phyloP scores from a whole-genome alignment of 441 rosid genomes.

The Gossypium gossypioides region DNA sequence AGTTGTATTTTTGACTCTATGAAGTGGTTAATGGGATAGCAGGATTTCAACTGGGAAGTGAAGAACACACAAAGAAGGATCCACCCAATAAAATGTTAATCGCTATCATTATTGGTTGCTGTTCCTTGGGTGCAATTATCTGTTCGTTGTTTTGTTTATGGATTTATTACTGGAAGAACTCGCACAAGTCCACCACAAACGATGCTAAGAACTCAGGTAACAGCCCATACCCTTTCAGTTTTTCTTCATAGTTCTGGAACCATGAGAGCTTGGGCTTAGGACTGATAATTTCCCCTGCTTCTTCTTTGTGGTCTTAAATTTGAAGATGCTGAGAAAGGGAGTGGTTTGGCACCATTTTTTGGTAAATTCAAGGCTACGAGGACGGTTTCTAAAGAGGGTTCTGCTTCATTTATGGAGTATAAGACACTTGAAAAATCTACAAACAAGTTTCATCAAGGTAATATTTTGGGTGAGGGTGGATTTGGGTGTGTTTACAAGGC shows the following conservation, averaged over 20 bases:
- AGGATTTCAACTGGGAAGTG: conserved; percentile 41
- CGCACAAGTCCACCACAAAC: conserved; percentile 29
- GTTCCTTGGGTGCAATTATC: conserved; percentile 38
- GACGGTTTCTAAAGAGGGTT: conserved; percentile 40
- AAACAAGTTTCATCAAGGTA: conserved; percentile 50
- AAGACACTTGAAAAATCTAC: conserved; percentile 54
- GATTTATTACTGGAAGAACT: conserved; percentile 33
- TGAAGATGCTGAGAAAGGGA: conserved; percentile 43
- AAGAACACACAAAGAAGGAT: conserved; percentile 35
- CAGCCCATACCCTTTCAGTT: background rate
- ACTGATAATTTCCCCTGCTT: background rate
- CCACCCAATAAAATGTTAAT: conserved; percentile 38
- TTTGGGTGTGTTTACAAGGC: conserved; percentile 77
- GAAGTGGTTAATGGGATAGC: conserved; percentile 6
- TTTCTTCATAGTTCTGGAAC: background rate
- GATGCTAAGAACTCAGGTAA: conserved; percentile 43
- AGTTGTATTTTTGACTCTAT: background rate
- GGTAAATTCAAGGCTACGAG: conserved; percentile 40
- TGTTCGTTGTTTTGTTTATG: conserved; percentile 39
- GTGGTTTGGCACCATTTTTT: conserved; percentile 37
- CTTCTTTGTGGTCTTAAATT: conserved; percentile 18
- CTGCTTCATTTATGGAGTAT: conserved; percentile 51
- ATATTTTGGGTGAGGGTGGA: conserved; percentile 74
- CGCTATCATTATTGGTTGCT: conserved; percentile 44
- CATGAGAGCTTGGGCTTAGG: background rate